Percentiles rank a stretch among this genome's conserved stretches.
phyloP scores from a whole-genome alignment of 2,329 filamentous ascomycete genomes.

The Colletotrichum musae region DNA sequence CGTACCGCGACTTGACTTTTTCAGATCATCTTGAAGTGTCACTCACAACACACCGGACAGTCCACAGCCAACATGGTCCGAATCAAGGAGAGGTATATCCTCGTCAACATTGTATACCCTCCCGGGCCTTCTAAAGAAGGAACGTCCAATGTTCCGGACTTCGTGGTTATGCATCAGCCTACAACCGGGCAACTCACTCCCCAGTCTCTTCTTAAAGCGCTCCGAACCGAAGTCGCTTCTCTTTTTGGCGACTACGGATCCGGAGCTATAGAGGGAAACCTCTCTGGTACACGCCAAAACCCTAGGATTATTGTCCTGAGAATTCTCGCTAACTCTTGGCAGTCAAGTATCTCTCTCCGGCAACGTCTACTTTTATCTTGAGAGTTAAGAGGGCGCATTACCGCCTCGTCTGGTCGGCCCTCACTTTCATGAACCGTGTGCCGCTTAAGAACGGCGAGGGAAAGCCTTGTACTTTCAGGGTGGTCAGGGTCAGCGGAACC shows the following conservation, averaged over 20 bases:
- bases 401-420: constrained; percentile 88
- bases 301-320: neutral
- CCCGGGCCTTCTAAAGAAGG: constrained; percentile 59
- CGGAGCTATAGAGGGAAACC: constrained; percentile 77
- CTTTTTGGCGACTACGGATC: constrained; percentile 93
- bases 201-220: constrained; percentile 75
- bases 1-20: constrained; percentile 33
- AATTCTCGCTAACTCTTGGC: constrained; percentile 42
- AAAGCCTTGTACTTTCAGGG: constrained; percentile 82
- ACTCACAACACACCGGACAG: constrained; percentile 2
- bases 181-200: constrained; percentile 80
- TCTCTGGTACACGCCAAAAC: constrained; percentile 69
- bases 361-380: constrained; percentile 96
- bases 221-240: constrained; percentile 78
- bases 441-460: constrained; percentile 67
- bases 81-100: constrained; percentile 94
- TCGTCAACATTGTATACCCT: constrained; percentile 95
- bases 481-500: constrained; percentile 91
- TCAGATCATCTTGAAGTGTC: constrained; percentile 10
- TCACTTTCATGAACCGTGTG: constrained; percentile 83
- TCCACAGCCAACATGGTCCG: constrained; percentile 81
- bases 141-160: constrained; percentile 64
- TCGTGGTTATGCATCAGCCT: constrained; percentile 84
- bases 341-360: constrained; percentile 94
- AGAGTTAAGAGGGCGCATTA: constrained; percentile 87